phyloP scores from a whole-genome alignment of 2,329 filamentous ascomycete species.

The Pyrenochaeta sp. region DNA sequence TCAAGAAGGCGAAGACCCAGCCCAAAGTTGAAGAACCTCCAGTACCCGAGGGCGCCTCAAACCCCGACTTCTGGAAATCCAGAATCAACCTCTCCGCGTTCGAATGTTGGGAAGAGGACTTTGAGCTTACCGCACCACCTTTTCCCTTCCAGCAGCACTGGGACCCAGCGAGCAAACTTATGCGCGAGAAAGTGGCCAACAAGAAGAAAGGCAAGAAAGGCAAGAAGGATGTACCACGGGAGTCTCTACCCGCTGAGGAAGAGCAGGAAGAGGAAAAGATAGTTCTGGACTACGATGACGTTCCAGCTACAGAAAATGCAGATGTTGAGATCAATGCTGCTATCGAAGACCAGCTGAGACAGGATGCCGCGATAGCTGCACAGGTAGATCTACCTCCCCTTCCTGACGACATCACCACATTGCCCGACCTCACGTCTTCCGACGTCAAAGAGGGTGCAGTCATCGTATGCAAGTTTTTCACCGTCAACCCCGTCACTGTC shows the following conservation, averaged over 20 bases:
- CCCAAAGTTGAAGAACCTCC: slow-evolving; percentile 24
- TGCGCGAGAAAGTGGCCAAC: slow-evolving; percentile 63
- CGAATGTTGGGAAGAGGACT: slow-evolving; percentile 74
- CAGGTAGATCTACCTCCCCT: slow-evolving; percentile 70
- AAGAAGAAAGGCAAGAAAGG: slow-evolving; percentile 63
- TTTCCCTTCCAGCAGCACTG: slow-evolving; percentile 92
- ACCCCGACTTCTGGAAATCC: slow-evolving; percentile 73
- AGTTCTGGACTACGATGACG: slow-evolving; percentile 46
- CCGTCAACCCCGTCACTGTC: slow-evolving; percentile 67
- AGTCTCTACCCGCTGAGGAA: slow-evolving; percentile 48
- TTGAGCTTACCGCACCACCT: slow-evolving; percentile 75
- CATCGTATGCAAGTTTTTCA: slow-evolving; percentile 72
- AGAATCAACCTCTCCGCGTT: slow-evolving; percentile 80
- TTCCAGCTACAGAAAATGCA: slow-evolving; percentile 27
- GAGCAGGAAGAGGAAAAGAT: slow-evolving; percentile 48
- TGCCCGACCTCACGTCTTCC: slow-evolving; percentile 61
- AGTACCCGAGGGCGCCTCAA: slow-evolving; percentile 47
- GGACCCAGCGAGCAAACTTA: slow-evolving; percentile 75
- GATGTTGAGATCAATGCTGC: slow-evolving; percentile 31
- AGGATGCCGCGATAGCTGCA: slow-evolving; percentile 56
- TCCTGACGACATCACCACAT: slow-evolving; percentile 63
- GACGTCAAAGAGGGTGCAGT: slow-evolving; percentile 67
- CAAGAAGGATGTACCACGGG: slow-evolving; percentile 46
- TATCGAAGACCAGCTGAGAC: slow-evolving; percentile 44
- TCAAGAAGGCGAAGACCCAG: slow-evolving; percentile 32